A percentile compares a stretch with the other conserved stretches of the same genome.
These are phyloP conservation scores for Mrakia blollopis DNA, from an alignment of 768 basidiomycete species.

Conservation along the genomic window DNA sequence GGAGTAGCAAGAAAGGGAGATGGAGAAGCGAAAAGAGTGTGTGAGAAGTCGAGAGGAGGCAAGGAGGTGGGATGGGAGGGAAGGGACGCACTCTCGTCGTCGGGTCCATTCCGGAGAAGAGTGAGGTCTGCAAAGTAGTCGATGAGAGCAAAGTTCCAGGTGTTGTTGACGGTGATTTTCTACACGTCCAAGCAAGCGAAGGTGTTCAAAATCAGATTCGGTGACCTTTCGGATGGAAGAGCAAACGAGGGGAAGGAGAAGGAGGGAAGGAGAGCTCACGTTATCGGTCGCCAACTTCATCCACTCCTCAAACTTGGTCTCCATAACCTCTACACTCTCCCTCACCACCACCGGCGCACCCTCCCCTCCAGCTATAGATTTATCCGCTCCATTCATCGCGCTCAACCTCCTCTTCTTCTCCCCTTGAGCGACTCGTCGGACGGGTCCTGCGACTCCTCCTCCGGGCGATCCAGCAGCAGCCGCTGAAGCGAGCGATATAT, in stretches of 20 bases:
- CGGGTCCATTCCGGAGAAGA: conserved; percentile 80
- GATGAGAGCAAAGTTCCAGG: conserved; percentile 96
- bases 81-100: conserved; percentile 54
- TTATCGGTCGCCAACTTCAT: conserved; percentile 99
- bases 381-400: not conserved
- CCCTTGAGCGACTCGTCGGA: conserved; percentile 10
- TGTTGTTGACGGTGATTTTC: conserved; percentile 98
- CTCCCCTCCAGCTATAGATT: not conserved
- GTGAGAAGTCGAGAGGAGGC: not conserved
- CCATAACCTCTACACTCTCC: conserved; percentile 66
- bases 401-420: conserved; percentile 5
- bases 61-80: not conserved
- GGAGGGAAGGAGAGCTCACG: conserved; percentile 51
- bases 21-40: not conserved
- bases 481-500: conserved; percentile 1
- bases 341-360: not conserved
- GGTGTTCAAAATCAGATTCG: too few relatives aligned
- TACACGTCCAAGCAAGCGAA: conserved; percentile 41
- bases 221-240: not conserved
- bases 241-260: not conserved
- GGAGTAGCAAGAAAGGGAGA: not conserved
- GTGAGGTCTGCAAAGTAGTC: conserved; percentile 99
- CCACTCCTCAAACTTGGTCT: conserved; percentile 95
- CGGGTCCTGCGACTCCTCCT: not conserved
- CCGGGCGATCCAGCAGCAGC: not conserved